phyloP scores from a whole-genome alignment of 2,329 filamentous ascomycete species.

The Coniella lustricola region DNA sequence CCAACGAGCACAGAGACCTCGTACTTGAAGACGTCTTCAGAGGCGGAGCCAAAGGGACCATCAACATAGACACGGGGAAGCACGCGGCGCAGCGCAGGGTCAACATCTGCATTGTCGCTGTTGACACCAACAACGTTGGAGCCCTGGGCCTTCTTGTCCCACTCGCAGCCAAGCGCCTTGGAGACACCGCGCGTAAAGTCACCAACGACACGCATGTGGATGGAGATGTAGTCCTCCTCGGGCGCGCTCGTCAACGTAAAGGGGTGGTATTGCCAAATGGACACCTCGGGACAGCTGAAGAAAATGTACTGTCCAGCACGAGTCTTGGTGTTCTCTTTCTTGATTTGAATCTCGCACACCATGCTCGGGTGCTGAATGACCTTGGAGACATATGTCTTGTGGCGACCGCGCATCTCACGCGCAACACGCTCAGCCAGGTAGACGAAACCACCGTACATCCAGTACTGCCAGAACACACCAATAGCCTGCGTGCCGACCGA shows the following conservation, averaged over 20 bases:
- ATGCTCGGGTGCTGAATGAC: conserved; percentile 86
- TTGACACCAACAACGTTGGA: conserved; percentile 66
- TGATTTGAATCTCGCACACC: conserved; percentile 86
- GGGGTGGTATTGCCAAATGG: conserved; percentile 82
- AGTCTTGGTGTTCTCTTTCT: conserved; percentile 80
- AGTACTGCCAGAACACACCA: conserved; percentile 85
- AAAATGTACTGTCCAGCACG: conserved; percentile 83
- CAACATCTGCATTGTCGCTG: conserved; percentile 49
- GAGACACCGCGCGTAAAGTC: conserved; percentile 71
- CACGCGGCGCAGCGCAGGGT: conserved; percentile 64
- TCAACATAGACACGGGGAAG: conserved; percentile 77
- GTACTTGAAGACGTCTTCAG: conserved; percentile 86
- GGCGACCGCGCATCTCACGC: conserved; percentile 69
- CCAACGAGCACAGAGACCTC: conserved; percentile 73
- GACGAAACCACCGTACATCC: conserved; percentile 73
- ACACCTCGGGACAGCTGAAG: conserved; percentile 78
- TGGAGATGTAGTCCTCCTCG: conserved; percentile 84
- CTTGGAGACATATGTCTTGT: conserved; percentile 82
- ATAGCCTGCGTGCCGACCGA: conserved; percentile 57
- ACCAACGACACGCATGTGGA: conserved; percentile 76
- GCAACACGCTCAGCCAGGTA: conserved; percentile 76
- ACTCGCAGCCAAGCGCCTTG: conserved; percentile 67
- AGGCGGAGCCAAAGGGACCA: conserved; percentile 78
- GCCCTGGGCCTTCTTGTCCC: conserved; percentile 51
- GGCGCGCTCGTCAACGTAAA: conserved; percentile 82